Percentiles rank a stretch among this genome's conserved stretches.
Conservation (phyloP, 2,329 filamentous ascomycete genomes). For the Elsinoe necatrix region DNA sequence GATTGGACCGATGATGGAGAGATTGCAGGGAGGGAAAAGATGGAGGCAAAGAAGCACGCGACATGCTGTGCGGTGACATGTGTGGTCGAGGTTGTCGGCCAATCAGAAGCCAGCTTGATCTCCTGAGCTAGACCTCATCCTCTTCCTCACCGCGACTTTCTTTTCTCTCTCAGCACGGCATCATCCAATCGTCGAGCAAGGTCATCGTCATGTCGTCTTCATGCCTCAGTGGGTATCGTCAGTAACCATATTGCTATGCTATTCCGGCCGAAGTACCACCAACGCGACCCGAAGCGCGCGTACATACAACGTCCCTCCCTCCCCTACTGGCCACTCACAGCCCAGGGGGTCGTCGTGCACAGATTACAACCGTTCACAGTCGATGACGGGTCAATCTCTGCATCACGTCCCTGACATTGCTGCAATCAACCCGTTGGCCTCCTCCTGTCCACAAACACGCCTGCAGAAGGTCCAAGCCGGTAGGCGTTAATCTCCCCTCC, state of each 20-base stretch:
- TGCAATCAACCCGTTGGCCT: slow-evolving; percentile 15
- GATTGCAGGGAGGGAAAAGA: neutral
- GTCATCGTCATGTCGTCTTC: neutral
- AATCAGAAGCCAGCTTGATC: slow-evolving; percentile 6
- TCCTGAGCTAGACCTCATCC: slow-evolving; percentile 13
- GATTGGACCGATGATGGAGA: slow-evolving; percentile 12
- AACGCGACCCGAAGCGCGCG: neutral
- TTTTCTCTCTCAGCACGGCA: neutral
- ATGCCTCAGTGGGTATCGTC: neutral
- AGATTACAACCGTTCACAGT: slow-evolving; percentile 9
- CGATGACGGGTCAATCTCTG: slow-evolving; percentile 14
- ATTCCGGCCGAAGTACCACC: neutral
- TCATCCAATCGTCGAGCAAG: neutral
- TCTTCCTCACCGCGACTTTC: neutral
- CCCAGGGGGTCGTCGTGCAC: slow-evolving; percentile 8
- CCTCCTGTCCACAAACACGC: slow-evolving; percentile 16
- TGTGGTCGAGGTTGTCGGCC: neutral
- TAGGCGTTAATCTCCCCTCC: slow-evolving; percentile 14
- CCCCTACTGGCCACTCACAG: slow-evolving; percentile 4
- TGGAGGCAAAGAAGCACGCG: slow-evolving; percentile 7
- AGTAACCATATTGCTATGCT: neutral
- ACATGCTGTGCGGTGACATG: slow-evolving; percentile 8
- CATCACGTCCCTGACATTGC: slow-evolving; percentile 13
- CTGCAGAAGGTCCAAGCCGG: neutral
- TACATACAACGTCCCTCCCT: slow-evolving; percentile 6